Conservation (phyloP, 495 filamentous ascomycete species). For the Aspergillus bertholletiae region DNA sequence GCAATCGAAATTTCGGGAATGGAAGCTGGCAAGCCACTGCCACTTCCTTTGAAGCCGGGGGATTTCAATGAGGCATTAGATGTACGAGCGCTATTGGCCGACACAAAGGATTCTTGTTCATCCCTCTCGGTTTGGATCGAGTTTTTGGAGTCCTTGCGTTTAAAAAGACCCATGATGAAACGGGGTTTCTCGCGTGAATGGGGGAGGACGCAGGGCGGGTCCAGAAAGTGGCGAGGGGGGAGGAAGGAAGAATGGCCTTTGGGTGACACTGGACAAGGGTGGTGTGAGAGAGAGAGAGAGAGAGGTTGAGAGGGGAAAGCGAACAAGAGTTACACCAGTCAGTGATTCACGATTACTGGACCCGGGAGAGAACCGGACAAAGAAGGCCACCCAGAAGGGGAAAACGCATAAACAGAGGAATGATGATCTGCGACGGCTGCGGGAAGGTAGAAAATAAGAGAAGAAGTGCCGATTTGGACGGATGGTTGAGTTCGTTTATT, state of each 20-base stretch:
- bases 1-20: conserved; percentile 70
- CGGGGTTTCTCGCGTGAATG: neutral
- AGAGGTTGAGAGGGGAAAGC: conserved; percentile 4
- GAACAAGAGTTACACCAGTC: conserved; percentile 5
- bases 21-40: conserved; percentile 39
- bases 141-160: conserved; percentile 55
- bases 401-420: conserved; percentile 7
- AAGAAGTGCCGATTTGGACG: neutral
- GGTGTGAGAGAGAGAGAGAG: neutral
- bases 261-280: neutral
- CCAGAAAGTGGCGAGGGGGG: neutral
- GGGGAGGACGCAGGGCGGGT: conserved; percentile 1
- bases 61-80: conserved; percentile 56
- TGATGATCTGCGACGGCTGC: conserved; percentile 11
- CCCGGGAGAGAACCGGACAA: neutral
- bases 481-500: neutral
- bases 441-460: conserved; percentile 9
- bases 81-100: conserved; percentile 47
- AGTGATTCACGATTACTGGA: conserved; percentile 4
- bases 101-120: conserved; percentile 43
- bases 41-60: conserved; percentile 41
- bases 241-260: neutral
- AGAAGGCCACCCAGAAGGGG: conserved; percentile 3
- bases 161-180: conserved; percentile 59
- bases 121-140: conserved; percentile 47